Evolutionary conservation across 441 rosid genomes (phyloP).

Genomic region (Erodium moschatum): DNA sequence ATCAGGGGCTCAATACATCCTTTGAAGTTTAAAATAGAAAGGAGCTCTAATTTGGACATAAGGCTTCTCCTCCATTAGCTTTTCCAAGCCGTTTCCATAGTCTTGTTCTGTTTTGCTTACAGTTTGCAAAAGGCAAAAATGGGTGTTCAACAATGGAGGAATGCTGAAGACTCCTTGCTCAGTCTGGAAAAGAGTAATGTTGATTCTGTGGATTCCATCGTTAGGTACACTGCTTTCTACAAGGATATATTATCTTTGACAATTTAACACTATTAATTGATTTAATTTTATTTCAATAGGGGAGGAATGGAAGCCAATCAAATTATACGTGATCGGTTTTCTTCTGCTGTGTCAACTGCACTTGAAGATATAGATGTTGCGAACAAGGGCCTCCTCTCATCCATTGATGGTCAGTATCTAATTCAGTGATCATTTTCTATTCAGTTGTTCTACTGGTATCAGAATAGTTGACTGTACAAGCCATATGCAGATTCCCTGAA

Average conservation of each 20-base stretch:
- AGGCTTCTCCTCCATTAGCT: no score
- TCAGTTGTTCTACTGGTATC: no score
- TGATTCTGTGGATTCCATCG: slow-evolving; percentile 75
- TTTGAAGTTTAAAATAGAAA: no score
- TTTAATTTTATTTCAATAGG: slow-evolving; percentile 24
- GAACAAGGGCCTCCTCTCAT: slow-evolving; percentile 52
- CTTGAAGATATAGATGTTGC: slow-evolving; percentile 57
- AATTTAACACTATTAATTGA: no score
- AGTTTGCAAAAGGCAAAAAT: slow-evolving; percentile 68
- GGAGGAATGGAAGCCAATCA: slow-evolving; percentile 77
- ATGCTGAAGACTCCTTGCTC: slow-evolving; percentile 81
- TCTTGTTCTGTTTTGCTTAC: slow-evolving; percentile 14
- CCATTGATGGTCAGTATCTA: slow-evolving; percentile 63
- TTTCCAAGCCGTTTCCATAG: no score
- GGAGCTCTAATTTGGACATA: no score
- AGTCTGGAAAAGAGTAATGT: slow-evolving; percentile 65
- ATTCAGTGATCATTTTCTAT: no score
- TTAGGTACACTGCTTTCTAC: slow-evolving; percentile 40
- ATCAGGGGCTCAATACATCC: no score
- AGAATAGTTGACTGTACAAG: no score
- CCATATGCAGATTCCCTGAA: slow-evolving; percentile 53
- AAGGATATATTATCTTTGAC: no score
- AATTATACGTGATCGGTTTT: slow-evolving; percentile 48
- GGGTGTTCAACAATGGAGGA: slow-evolving; percentile 78
- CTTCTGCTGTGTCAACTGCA: slow-evolving; percentile 65